Conservation (phyloP, 257 asterid genomes). For the Ligustrum vulgare region DNA sequence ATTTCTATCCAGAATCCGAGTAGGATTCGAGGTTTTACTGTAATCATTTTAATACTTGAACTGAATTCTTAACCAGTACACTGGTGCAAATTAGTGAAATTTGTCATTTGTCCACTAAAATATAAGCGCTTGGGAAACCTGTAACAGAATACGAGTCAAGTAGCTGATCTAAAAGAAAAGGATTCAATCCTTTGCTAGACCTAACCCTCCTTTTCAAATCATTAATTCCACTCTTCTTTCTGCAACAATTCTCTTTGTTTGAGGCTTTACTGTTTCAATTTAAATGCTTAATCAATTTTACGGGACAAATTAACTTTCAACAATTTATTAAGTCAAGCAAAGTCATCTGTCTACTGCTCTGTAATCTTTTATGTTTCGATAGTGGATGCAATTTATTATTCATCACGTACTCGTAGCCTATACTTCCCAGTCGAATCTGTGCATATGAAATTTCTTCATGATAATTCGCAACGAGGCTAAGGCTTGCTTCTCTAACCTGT, state of each 20-base stretch:
- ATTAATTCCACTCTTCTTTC: background rate
- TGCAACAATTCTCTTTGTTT: background rate
- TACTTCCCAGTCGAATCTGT: background rate
- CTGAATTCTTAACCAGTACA: constrained; percentile 9
- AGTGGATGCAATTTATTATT: background rate
- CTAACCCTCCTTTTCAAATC: background rate
- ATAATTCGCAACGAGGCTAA: constrained; percentile 1
- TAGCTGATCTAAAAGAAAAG: too few species aligned
- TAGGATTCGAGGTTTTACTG: background rate
- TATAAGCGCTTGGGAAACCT: background rate
- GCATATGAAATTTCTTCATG: background rate
- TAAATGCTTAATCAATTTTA: constrained; percentile 1
- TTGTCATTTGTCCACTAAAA: background rate
- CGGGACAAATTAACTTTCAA: background rate
- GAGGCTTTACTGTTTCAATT: background rate
- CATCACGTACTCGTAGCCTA: background rate
- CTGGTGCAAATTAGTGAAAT: background rate
- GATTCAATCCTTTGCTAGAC: background rate
- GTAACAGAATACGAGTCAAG: background rate
- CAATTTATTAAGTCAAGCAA: background rate
- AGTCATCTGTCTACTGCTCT: background rate
- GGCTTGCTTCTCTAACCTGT: constrained; percentile 15
- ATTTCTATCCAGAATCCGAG: background rate
- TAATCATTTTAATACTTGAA: background rate
- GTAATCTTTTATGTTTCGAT: background rate